A percentile compares a stretch with the other conserved stretches of the same genome.
These are phyloP conservation scores for Solanum chiquidenum DNA, from an alignment of 257 asterid genomes.

Conservation along the genomic window DNA sequence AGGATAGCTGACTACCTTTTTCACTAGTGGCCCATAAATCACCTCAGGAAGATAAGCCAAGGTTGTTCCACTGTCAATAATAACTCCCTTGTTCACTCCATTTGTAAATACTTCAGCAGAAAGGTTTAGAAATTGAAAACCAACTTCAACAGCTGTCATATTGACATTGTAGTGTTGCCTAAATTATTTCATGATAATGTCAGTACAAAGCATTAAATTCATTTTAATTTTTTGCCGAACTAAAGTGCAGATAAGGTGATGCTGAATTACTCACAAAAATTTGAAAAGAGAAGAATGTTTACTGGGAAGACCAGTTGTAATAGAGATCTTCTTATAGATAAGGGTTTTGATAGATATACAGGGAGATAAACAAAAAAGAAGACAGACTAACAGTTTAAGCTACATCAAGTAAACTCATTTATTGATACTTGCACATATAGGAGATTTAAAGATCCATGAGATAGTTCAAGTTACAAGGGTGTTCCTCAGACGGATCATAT, in stretches of 20 bases:
- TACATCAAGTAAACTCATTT: background rate
- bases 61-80: slow-evolving; percentile 98
- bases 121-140: slow-evolving; percentile 51
- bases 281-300: background rate
- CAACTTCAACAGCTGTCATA: slow-evolving; percentile 86
- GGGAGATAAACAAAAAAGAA: background rate
- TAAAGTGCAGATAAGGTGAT: background rate
- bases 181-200: slow-evolving; percentile 6
- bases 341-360: background rate
- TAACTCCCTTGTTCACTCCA: slow-evolving; percentile 69
- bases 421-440: background rate
- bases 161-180: slow-evolving; percentile 99
- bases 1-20: slow-evolving; percentile 26
- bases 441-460: background rate
- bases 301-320: background rate
- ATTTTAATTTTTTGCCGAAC: background rate
- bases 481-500: background rate
- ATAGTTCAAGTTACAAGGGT: background rate
- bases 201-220: background rate
- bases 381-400: background rate
- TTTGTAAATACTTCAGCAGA: slow-evolving; percentile 40
- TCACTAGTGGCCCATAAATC: slow-evolving; percentile 65
- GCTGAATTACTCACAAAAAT: background rate
- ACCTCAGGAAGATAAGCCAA: slow-evolving; percentile 88
- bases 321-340: background rate